Base-by-base conservation (phyloP, 2,329 filamentous ascomycete genomes). In the Drechslera avenae region DNA sequence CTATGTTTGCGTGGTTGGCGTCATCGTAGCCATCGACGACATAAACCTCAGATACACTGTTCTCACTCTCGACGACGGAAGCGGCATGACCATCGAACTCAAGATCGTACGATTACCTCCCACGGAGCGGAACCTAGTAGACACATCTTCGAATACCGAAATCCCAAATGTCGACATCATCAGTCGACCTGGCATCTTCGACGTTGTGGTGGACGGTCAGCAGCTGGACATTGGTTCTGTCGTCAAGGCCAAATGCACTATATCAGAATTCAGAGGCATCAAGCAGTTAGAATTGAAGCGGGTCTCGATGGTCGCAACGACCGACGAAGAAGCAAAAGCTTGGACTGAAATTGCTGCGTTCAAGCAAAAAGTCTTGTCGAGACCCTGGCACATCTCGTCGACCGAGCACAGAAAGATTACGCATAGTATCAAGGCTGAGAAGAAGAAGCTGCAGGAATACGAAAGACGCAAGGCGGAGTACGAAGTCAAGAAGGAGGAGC, bases 1-100 rank as follows among this genome's bases (percentile, higher is more conserved):
- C 46, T 80, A 68, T 54, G 72, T 80, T 13, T 69, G 76, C 30
- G 57, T 81, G 6, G 73, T 79, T 4, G 79, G 76, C 7, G 63
- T 76, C 6, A 63, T 81, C 3, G 73, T 78, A 21, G 75, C 76
- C 4, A 74, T 81, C 52, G 68, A 74, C 14, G 75, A 76, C 39
- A 71, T 75, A 43, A 68, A 66, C 18, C 28, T 60, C 9, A 73
- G 65, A 46, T 78, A 74, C 56, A 72, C 72, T 2, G 59, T 84
- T 35, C 72, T 87, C 31, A 81, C 78, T 1, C 59, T 87, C 9
- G 85, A 87, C 66, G 85, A 87, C 59, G 80, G 83, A 60, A 85
- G 82, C 65, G 84, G 84, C 30, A 75, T 74, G 0, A 83, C 76
- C 4, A 76, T 87, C 47, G 83, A 86, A 39, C 71, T 86, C 14